phyloP scores from a whole-genome alignment of 768 basidiomycete species.

The Boletus rufocinnamomeus region DNA sequence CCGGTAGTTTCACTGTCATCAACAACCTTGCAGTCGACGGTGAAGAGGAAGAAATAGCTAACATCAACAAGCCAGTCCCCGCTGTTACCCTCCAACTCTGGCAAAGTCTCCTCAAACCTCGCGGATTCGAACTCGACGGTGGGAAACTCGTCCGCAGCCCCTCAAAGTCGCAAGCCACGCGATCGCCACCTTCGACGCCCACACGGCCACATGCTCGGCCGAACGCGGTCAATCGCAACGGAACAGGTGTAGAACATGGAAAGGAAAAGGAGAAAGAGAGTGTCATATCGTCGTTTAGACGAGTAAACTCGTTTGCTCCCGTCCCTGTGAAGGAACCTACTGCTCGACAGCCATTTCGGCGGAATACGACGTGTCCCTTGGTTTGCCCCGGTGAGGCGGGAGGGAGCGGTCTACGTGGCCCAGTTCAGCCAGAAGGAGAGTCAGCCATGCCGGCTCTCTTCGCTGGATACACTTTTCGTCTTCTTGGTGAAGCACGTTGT shows the following conservation, averaged over 20 bases:
- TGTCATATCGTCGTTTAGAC: slow-evolving; percentile 60
- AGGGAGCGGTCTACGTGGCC: slow-evolving; percentile 15
- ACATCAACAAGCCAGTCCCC: slow-evolving; percentile 57
- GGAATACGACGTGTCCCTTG: slow-evolving; percentile 35
- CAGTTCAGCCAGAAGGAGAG: neutral
- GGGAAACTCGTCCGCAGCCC: slow-evolving; percentile 65
- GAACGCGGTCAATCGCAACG: neutral
- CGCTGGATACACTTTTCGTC: slow-evolving; percentile 54
- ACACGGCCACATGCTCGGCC: slow-evolving; percentile 16
- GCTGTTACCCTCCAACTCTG: slow-evolving; percentile 67
- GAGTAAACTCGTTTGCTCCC: slow-evolving; percentile 66
- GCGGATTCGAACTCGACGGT: slow-evolving; percentile 62
- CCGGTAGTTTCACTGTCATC: slow-evolving; percentile 24
- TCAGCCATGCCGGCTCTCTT: slow-evolving; percentile 43
- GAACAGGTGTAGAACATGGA: slow-evolving; percentile 1
- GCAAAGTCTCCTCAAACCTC: slow-evolving; percentile 63
- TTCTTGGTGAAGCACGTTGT: slow-evolving; percentile 67
- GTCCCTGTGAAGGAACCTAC: slow-evolving; percentile 24
- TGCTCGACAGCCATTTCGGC: slow-evolving; percentile 48
- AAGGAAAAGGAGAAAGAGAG: slow-evolving; percentile 31
- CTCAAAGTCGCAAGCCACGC: slow-evolving; percentile 42
- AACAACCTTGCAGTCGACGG: slow-evolving; percentile 23
- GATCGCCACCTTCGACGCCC: slow-evolving; percentile 21
- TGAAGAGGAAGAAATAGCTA: slow-evolving; percentile 59
- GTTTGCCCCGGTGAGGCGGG: slow-evolving; percentile 21